Evolutionary conservation across 768 basidiomycete genomes (phyloP).

Genomic region (Rhodotorula paludigena): DNA sequence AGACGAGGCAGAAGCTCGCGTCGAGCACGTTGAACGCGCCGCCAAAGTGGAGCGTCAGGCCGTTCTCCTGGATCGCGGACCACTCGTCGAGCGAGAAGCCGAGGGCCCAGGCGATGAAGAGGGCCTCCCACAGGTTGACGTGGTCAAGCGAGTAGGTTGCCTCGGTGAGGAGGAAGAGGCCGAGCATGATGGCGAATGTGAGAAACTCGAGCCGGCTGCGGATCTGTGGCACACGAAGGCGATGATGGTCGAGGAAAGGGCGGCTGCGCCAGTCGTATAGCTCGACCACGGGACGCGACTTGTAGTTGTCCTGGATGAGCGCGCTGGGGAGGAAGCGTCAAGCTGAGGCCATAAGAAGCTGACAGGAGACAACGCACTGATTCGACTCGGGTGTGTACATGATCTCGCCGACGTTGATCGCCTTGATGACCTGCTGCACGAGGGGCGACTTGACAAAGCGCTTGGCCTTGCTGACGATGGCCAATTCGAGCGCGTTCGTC

Average conservation of each 20-base stretch:
- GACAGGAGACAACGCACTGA: not conserved
- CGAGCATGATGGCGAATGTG: slow-evolving; percentile 36
- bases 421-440: slow-evolving; percentile 78
- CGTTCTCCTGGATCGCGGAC: slow-evolving; percentile 30
- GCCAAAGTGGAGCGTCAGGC: slow-evolving; percentile 17
- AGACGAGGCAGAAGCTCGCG: slow-evolving; percentile 51
- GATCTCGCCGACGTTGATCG: slow-evolving; percentile 66
- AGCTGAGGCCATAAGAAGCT: too few relatives aligned
- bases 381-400: slow-evolving; percentile 45
- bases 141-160: slow-evolving; percentile 11
- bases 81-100: slow-evolving; percentile 42
- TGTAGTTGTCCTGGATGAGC: slow-evolving; percentile 85
- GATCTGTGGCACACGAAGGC: slow-evolving; percentile 39
- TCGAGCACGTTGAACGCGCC: slow-evolving; percentile 34
- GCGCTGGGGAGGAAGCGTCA: slow-evolving; percentile 52
- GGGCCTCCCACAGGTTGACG: slow-evolving; percentile 28
- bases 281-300: slow-evolving; percentile 62
- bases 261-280: slow-evolving; percentile 56
- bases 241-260: slow-evolving; percentile 45
- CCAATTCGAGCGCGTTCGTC: slow-evolving; percentile 52
- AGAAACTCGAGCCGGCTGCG: slow-evolving; percentile 35
- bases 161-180: slow-evolving; percentile 32
- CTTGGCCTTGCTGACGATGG: slow-evolving; percentile 79
- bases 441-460: slow-evolving; percentile 74
- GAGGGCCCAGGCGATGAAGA: slow-evolving; percentile 37